Conservation (phyloP, 2,329 filamentous ascomycete species). For the Sclerotinia spermophila region DNA sequence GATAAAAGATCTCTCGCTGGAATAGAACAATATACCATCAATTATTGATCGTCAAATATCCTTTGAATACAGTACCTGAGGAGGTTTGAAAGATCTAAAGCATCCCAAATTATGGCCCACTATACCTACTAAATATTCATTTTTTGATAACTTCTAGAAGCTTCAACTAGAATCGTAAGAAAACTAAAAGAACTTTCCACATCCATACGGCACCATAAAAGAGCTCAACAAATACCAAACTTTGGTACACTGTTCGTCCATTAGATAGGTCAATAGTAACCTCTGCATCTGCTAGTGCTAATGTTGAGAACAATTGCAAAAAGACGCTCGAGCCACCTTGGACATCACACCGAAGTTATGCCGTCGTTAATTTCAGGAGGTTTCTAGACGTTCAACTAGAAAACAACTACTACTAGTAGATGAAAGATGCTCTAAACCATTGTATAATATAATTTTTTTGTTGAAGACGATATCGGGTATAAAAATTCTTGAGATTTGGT, state of each 20-base stretch:
- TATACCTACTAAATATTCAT: not conserved
- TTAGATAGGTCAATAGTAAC: not conserved
- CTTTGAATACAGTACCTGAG: too few relatives aligned
- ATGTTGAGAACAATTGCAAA: not conserved
- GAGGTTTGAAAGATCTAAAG: too few relatives aligned
- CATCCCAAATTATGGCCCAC: too few relatives aligned
- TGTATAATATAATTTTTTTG: not conserved
- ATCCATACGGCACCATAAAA: not conserved
- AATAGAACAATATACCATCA: not conserved
- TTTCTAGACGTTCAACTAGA: not conserved
- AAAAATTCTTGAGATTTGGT: not conserved
- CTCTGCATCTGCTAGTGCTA: not conserved
- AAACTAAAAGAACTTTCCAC: not conserved
- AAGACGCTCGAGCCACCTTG: not conserved
- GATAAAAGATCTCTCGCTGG: not conserved
- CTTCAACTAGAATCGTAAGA: not conserved
- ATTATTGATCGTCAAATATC: too few relatives aligned
- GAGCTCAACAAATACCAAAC: not conserved
- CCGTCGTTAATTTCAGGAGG: slow-evolving; percentile 5
- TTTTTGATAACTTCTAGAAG: not conserved
- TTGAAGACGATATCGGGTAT: not conserved
- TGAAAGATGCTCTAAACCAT: not conserved
- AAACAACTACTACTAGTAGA: not conserved
- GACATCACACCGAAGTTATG: not conserved
- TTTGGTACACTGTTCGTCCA: not conserved